A percentile compares a stretch with the other conserved stretches of the same genome.
Evolutionary conservation across 2,329 filamentous ascomycete genomes (phyloP).

Genomic region (Xenoacremonium recifei): DNA sequence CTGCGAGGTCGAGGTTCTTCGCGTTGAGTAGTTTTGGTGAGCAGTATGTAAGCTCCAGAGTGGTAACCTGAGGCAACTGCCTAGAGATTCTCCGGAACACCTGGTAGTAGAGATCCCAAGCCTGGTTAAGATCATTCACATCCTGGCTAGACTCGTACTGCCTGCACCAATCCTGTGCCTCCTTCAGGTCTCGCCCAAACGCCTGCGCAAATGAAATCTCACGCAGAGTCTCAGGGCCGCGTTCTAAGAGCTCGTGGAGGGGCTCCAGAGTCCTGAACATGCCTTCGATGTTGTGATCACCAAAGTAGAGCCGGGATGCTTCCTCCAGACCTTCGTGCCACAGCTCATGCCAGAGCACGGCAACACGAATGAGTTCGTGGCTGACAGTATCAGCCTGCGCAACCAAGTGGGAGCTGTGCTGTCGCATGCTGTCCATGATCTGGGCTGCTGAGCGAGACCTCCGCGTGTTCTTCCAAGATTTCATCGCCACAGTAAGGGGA

Average conservation of each 20-base stretch:
- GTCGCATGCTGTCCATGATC: slow-evolving; percentile 98
- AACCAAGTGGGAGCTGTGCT: slow-evolving; percentile 88
- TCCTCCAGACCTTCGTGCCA: slow-evolving; percentile 99
- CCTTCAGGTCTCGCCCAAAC: slow-evolving; percentile 90
- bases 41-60: slow-evolving; percentile 92
- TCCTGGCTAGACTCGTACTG: slow-evolving; percentile 88
- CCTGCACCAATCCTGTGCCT: slow-evolving; percentile 94
- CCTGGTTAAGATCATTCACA: slow-evolving; percentile 92
- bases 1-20: slow-evolving; percentile 83
- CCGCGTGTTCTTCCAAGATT: slow-evolving; percentile 77
- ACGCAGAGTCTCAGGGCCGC: slow-evolving; percentile 85
- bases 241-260: slow-evolving; percentile 86
- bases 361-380: slow-evolving; percentile 93
- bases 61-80: slow-evolving; percentile 89
- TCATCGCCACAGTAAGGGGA: slow-evolving; percentile 96
- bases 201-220: slow-evolving; percentile 98
- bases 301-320: slow-evolving; percentile 94
- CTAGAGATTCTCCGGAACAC: slow-evolving; percentile 95
- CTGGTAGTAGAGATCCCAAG: slow-evolving; percentile 98
- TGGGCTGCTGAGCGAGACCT: slow-evolving; percentile 84
- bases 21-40: slow-evolving; percentile 89
- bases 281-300: slow-evolving; percentile 93
- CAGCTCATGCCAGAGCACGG: slow-evolving; percentile 96
- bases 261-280: slow-evolving; percentile 93
- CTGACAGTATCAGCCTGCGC: slow-evolving; percentile 95